Base-by-base conservation (phyloP, 2,329 filamentous ascomycete genomes). In the Neopestalotiopsis sp. region DNA sequence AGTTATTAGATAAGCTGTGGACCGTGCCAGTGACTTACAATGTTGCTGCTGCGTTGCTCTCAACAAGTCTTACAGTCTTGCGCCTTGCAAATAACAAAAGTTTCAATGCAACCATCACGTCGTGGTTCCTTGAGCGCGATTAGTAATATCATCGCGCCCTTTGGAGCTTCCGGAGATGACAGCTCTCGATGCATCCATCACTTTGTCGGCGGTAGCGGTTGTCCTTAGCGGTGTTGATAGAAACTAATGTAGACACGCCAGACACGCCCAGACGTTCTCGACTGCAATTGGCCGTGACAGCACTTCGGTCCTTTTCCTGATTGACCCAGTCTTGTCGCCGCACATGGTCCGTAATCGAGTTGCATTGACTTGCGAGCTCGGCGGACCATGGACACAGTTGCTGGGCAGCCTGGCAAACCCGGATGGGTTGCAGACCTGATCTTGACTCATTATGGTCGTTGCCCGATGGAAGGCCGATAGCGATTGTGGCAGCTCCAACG, bases 351-450 rank as follows among this genome's bases (percentile, higher is more conserved):
- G 64, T 57, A 57, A 67, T 67, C 56, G 30, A 67, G 65, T 67
- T 67, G 58, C 52, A 60, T 67, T 38, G 30, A 20, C 32, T 45
- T 67, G 65, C 65, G 65, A 67, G 56, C 65, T 67, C 65, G 65
- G 65, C 65, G 52, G n/a, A 12, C 65, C 56, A 60, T 60, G 32
- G 17, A n/a, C 56, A 56, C n/a, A 32, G 65, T 28, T 38, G 24
- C 56, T 59, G 40, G n/a, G 38, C 30, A 52, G 45, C 45, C 30
- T 14, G 6, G 24, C 17, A 24, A 63, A 13, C 12, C 13, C 17
- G 28, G 34, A 38, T 38, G 34, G 34, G 34, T 52, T 49, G 62
- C 14, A 49, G 63, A 32, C 30, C 49, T 56, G 20, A 17, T 20
- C n/a, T 38, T 34, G 42, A 57, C 63, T 58, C 45, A 58, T 38